Evolutionary conservation across 495 filamentous ascomycete species (phyloP), one percentile per base, ranked within the genome.

Genomic region (Penicillium coprophilum): DNA sequence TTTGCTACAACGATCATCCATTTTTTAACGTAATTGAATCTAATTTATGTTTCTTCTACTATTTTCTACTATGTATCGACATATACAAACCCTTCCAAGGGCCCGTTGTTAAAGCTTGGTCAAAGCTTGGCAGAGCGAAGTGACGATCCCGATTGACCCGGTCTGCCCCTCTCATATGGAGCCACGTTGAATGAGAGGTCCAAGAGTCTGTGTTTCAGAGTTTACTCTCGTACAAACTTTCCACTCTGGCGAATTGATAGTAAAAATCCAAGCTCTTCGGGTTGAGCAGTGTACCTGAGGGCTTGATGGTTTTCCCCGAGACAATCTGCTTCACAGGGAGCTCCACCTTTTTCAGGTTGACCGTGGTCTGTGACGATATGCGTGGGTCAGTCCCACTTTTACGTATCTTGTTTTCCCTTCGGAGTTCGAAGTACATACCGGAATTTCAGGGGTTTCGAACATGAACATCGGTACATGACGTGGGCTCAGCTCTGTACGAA

Each of bases 321-420:
- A 94, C 85, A 53, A 92, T 91, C 71, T 90, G 87, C 76, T 92
- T 94, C 23, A 94, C 87, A 2, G 90, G 88, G 10, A 94, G 65
- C 64, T 94, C 90, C 20, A 94, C 89, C 69, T 94, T 94, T 67
- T 92, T 94, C 19, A 88, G 66, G 68, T 92, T 94, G 52, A 94
- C 84, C 6, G 90, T 92, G 1, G 84, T 88, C 86, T 90, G 60
- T 56, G 20, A 43, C 13, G 32, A 24, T 45, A 19, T 62, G 39
- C 10, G 15, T 48, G 53, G 49, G 32, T 51, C 36, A 56, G 49
- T 34, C 20, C n/a, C 43, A 24, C 27, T 41, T 58, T 30, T 41
- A 40, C 27, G 7, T 15, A 30, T 30, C n/a, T 47, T 20, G 27
- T 47, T 13, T 47, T 47, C 2, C 0, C 24, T 27, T 19, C 24